phyloP scores from a whole-genome alignment of 306 rosid genomes.

The Cicer cuneatum region DNA sequence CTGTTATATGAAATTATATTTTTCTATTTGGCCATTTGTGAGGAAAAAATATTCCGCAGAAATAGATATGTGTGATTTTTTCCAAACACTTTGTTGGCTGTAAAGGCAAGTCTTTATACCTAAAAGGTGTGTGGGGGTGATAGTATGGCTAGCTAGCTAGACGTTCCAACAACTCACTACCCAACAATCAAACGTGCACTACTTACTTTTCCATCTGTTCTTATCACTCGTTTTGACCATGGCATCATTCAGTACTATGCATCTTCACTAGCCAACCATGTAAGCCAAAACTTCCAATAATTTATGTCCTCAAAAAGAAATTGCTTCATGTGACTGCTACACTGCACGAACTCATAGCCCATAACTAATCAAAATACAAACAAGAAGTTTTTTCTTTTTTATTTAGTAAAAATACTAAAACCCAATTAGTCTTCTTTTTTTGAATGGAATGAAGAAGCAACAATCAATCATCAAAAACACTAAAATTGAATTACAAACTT shows the following conservation, averaged over 20 bases:
- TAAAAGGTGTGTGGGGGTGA: conserved; percentile 48
- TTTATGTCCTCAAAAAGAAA: conserved; percentile 16
- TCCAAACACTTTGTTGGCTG: no score
- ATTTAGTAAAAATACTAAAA: neutral
- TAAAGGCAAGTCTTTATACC: conserved; percentile 56
- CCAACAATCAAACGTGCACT: conserved; percentile 66
- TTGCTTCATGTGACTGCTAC: conserved; percentile 32
- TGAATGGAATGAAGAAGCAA: conserved; percentile 15
- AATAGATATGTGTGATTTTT: no score
- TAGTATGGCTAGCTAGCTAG: conserved; percentile 37
- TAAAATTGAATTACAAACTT: conserved; percentile 34
- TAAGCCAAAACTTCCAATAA: conserved; percentile 38
- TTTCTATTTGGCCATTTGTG: no score
- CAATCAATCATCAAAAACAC: conserved; percentile 14
- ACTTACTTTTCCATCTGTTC: conserved; percentile 55
- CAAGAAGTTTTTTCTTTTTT: neutral
- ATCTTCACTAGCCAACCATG: conserved; percentile 42
- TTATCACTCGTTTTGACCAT: conserved; percentile 43
- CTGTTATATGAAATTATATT: no score
- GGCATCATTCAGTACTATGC: conserved; percentile 42
- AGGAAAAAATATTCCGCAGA: no score
- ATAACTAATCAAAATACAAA: conserved; percentile 15
- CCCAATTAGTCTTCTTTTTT: conserved; percentile 14
- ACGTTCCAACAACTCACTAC: conserved; percentile 51
- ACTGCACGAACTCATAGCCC: conserved; percentile 17